Conservation (phyloP, 106 monocot species). For the Platanthera zijinensis region DNA sequence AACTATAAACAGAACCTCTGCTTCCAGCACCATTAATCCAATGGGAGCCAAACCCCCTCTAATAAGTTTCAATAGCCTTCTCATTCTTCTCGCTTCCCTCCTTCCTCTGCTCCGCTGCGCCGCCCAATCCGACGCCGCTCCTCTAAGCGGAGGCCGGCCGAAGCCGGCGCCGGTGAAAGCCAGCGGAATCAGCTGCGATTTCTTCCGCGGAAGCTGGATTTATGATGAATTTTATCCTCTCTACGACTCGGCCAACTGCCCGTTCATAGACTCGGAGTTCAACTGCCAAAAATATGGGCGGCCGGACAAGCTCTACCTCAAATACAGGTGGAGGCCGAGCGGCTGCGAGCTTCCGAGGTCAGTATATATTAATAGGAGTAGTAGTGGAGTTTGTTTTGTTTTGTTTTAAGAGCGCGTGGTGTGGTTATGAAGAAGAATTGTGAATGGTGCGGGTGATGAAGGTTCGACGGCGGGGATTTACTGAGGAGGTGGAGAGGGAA, state of each 20-base stretch:
- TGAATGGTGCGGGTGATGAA: background rate
- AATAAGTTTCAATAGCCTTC: no score
- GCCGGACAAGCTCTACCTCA: constrained; percentile 79
- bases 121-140: no score
- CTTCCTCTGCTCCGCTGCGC: no score
- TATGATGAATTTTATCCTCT: constrained; percentile 60
- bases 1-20: no score
- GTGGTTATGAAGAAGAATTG: background rate
- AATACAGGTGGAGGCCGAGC: constrained; percentile 69
- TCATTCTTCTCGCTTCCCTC: no score
- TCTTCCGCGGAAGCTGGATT: constrained; percentile 81
- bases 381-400: no score
- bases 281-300: constrained; percentile 82
- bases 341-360: constrained; percentile 79
- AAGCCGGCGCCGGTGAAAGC: background rate
- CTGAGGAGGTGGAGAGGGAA: constrained; percentile 36
- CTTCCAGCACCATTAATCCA: no score
- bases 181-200: constrained; percentile 28
- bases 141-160: no score
- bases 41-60: no score
- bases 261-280: constrained; percentile 74
- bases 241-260: constrained; percentile 60
- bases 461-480: constrained; percentile 43
- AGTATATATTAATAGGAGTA: background rate
- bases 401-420: no score